Evolutionary conservation across 2,329 filamentous ascomycete species (phyloP).

Genomic region (Aspergillus neoniger): DNA sequence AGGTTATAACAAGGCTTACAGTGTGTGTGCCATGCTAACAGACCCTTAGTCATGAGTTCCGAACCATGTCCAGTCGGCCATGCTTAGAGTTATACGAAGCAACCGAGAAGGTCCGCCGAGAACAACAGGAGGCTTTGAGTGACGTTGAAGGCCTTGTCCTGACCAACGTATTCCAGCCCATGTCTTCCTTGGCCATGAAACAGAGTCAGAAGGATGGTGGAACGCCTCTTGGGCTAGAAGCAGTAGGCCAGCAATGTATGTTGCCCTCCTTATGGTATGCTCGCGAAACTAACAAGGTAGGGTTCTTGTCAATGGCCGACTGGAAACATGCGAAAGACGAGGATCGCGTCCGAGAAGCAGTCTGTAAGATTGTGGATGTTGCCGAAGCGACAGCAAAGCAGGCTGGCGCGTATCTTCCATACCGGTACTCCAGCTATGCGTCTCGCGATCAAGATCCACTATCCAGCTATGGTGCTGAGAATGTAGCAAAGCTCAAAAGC

Average conservation of each 20-base stretch:
- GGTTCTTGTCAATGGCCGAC: conserved; percentile 19
- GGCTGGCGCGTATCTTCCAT: conserved; percentile 13
- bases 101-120: conserved; percentile 1
- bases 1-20: not conserved
- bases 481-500: conserved; percentile 6
- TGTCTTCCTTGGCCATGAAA: conserved; percentile 8
- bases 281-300: conserved; percentile 1
- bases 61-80: conserved; percentile 4
- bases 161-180: conserved; percentile 11
- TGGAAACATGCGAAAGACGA: conserved; percentile 13
- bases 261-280: not conserved
- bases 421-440: conserved; percentile 16
- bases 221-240: not conserved
- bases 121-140: conserved; percentile 3
- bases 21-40: not conserved
- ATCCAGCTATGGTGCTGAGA: conserved; percentile 11
- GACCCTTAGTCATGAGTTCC: not conserved
- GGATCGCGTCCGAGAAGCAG: conserved; percentile 9
- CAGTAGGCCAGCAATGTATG: conserved; percentile 13
- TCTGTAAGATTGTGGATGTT: conserved; percentile 16
- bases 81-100: conserved; percentile 11
- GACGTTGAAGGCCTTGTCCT: conserved; percentile 6
- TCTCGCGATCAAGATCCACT: conserved; percentile 13
- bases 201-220: not conserved
- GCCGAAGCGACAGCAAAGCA: conserved; percentile 13